Percentiles rank a stretch among this genome's conserved stretches.
phyloP scores from a whole-genome alignment of 148 eudicot genomes.

The Rhododendron ferrugineum region DNA sequence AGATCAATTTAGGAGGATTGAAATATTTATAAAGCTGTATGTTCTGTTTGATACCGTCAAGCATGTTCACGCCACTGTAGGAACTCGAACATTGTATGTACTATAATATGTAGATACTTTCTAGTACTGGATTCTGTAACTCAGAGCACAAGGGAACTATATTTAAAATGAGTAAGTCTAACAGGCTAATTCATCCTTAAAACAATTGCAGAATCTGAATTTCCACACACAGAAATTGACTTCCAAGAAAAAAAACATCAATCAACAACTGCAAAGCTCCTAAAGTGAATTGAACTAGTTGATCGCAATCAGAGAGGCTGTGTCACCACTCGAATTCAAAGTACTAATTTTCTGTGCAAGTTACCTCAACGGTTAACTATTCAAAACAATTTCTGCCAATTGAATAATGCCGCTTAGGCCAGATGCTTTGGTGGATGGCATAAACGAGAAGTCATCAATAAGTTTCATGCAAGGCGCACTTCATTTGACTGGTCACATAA shows the following conservation, averaged over 20 bases:
- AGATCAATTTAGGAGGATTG: not conserved
- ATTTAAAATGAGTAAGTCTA: not conserved
- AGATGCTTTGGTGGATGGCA: slow-evolving; percentile 74
- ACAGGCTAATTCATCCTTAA: too few species aligned
- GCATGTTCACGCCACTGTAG: not conserved
- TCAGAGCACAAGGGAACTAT: not conserved
- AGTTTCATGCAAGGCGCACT: slow-evolving; percentile 35
- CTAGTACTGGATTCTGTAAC: not conserved
- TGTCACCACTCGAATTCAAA: not conserved
- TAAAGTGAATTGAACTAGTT: not conserved
- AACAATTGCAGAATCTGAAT: not conserved
- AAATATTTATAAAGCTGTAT: not conserved
- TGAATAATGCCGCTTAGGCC: slow-evolving; percentile 79
- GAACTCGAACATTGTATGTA: not conserved
- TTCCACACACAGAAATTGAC: not conserved
- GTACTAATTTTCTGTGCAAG: not conserved
- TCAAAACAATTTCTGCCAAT: slow-evolving; percentile 68
- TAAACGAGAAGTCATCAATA: slow-evolving; percentile 69
- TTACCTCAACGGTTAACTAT: slow-evolving; percentile 11
- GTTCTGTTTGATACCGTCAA: not conserved
- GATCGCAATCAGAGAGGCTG: not conserved
- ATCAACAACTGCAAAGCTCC: not conserved
- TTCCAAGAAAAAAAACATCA: not conserved
- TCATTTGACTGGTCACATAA: too few species aligned
- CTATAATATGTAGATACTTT: not conserved